Percentiles rank a stretch among this genome's conserved stretches.
phyloP scores from a whole-genome alignment of 116 monocot species.

The Posidonia oceanica region DNA sequence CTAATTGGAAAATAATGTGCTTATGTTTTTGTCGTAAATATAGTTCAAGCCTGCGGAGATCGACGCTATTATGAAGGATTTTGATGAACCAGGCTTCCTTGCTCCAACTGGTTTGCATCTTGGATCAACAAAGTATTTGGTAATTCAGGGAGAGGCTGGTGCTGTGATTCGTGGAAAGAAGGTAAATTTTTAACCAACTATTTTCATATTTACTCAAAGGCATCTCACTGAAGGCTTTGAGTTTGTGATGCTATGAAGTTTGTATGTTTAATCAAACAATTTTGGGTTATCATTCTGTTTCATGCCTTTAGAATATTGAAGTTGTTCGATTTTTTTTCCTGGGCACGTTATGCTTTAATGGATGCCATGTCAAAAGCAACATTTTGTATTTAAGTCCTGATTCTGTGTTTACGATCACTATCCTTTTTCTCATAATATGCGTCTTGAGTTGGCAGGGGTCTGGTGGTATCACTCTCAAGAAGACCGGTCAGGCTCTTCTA shows the following conservation, averaged over 20 bases:
- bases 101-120: slow-evolving; percentile 21
- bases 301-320: too few species aligned
- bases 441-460: slow-evolving; percentile 15
- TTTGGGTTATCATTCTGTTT: too few species aligned
- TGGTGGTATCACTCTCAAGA: slow-evolving; percentile 26
- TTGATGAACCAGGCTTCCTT: slow-evolving; percentile 20
- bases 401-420: too few species aligned
- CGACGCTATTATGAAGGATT: slow-evolving; percentile 18
- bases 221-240: too few species aligned
- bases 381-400: too few species aligned
- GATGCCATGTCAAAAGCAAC: too few species aligned
- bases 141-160: slow-evolving; percentile 28
- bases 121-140: slow-evolving; percentile 19
- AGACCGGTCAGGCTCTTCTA: slow-evolving; percentile 24
- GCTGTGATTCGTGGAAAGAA: slow-evolving; percentile 31
- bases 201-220: too few species aligned
- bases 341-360: too few species aligned
- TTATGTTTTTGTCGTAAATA: not conserved
- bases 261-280: too few species aligned
- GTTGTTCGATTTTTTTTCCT: too few species aligned
- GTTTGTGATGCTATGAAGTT: too few species aligned
- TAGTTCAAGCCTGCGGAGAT: slow-evolving; percentile 22
- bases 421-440: not conserved
- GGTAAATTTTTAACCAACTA: slow-evolving; percentile 4
- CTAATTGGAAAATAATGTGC: not conserved